Percentiles rank a stretch among this genome's conserved stretches.
Evolutionary conservation across 1,284 basidiomycete species (phyloP).

Genomic region (Sanghuangporus sanghuang): DNA sequence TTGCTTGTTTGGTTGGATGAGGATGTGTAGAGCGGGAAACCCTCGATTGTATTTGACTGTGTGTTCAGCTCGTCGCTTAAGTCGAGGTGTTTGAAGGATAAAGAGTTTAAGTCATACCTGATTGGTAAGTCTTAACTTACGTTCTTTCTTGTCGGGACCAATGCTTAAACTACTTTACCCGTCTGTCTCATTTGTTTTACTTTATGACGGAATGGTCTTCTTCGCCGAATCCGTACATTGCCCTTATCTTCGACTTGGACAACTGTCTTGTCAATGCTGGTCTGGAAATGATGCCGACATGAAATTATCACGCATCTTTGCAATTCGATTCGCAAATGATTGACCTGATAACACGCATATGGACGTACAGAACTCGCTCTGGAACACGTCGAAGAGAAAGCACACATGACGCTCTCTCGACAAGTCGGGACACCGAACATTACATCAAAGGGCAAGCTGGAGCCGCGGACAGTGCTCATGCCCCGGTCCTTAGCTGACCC

Average conservation of each 20-base stretch:
- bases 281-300: not conserved
- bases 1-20: not conserved
- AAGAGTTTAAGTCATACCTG: conserved; percentile 62
- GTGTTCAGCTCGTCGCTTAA: conserved; percentile 57
- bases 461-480: conserved; percentile 49
- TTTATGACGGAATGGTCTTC: too few relatives aligned
- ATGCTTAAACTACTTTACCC: not conserved
- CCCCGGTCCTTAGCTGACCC: conserved; percentile 34
- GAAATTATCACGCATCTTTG: not conserved
- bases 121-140: conserved; percentile 54
- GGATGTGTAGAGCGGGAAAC: conserved; percentile 50
- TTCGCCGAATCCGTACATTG: too few relatives aligned
- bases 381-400: conserved; percentile 61
- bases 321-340: conserved; percentile 8
- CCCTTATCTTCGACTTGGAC: too few relatives aligned
- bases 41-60: conserved; percentile 65
- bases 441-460: conserved; percentile 56
- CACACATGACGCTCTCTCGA: conserved; percentile 49
- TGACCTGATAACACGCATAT: not conserved
- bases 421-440: conserved; percentile 67
- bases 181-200: conserved; percentile 10
- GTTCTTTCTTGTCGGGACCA: conserved; percentile 11
- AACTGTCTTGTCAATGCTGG: not conserved
- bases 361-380: conserved; percentile 51
- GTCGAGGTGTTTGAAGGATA: conserved; percentile 49